These are phyloP conservation scores for Daldinia decipiens DNA, from an alignment of 495 filamentous ascomycete genomes.

Conservation along the genomic window DNA sequence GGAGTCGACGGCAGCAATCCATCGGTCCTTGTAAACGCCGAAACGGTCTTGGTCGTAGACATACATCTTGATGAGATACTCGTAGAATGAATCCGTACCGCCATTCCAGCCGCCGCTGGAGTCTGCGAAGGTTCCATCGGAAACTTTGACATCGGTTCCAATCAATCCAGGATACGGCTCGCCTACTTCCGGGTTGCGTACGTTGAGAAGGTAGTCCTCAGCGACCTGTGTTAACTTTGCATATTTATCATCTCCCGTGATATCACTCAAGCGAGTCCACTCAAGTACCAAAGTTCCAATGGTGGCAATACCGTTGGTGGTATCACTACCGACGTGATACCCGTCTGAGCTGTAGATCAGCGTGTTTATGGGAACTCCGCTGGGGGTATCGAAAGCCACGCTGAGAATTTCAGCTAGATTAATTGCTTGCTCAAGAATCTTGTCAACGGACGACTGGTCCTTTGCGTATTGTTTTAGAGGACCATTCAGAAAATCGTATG, in stretches of 20 bases:
- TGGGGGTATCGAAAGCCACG: conserved; percentile 79
- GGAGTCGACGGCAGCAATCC: conserved; percentile 81
- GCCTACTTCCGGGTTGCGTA: conserved; percentile 64
- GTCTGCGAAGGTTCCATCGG: conserved; percentile 73
- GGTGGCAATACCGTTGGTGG: conserved; percentile 74
- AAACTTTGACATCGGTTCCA: conserved; percentile 72
- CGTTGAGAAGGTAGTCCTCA: conserved; percentile 76
- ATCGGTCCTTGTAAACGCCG: conserved; percentile 71
- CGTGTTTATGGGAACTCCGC: conserved; percentile 80
- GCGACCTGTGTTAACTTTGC: conserved; percentile 72
- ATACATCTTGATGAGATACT: conserved; percentile 96
- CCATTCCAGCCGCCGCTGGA: conserved; percentile 80
- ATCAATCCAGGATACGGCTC: conserved; percentile 84
- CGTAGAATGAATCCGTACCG: conserved; percentile 85
- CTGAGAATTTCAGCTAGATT: conserved; percentile 77
- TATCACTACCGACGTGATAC: conserved; percentile 57
- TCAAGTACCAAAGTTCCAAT: conserved; percentile 82
- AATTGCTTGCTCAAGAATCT: conserved; percentile 72
- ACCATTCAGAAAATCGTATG: conserved; percentile 81
- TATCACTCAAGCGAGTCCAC: conserved; percentile 84
- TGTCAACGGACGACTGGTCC: conserved; percentile 60
- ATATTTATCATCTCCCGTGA: conserved; percentile 74
- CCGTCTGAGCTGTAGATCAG: conserved; percentile 65
- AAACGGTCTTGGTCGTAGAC: conserved; percentile 79
- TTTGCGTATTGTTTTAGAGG: conserved; percentile 66